These are phyloP conservation scores for Musa balbisiana DNA, from an alignment of 202 grass and related monocot species.

Conservation along the genomic window DNA sequence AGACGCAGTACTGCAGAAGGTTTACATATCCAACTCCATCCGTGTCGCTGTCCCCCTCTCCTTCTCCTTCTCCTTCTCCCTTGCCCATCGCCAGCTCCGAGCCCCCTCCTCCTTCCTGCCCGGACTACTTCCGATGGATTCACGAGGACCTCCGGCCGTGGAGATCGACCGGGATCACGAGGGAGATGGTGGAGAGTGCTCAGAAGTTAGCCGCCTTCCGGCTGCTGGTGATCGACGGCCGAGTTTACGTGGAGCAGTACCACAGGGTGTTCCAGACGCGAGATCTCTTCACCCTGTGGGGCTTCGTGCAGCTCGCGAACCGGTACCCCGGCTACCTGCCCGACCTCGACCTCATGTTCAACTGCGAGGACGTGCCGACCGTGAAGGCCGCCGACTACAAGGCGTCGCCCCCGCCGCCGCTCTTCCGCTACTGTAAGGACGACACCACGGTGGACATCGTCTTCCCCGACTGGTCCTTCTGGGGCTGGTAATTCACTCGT, in stretches of 20 bases:
- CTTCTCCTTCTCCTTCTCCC: neutral
- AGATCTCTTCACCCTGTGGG: constrained; percentile 78
- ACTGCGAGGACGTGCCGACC: constrained; percentile 60
- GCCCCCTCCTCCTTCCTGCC: constrained; percentile 41
- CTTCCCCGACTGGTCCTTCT: constrained; percentile 97
- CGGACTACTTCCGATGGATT: constrained; percentile 85
- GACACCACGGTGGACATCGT: constrained; percentile 56
- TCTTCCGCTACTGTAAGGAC: constrained; percentile 74
- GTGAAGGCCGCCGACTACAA: constrained; percentile 42
- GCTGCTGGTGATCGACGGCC: constrained; percentile 44
- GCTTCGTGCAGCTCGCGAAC: constrained; percentile 75
- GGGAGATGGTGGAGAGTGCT: constrained; percentile 50
- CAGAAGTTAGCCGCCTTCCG: constrained; percentile 50
- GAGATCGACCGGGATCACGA: constrained; percentile 51
- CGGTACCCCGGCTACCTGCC: constrained; percentile 64
- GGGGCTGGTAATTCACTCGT: constrained; percentile 16
- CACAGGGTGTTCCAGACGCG: constrained; percentile 65
- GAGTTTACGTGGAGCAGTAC: constrained; percentile 46
- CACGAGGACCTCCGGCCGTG: constrained; percentile 82
- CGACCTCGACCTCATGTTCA: constrained; percentile 89
- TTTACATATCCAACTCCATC: too few species aligned
- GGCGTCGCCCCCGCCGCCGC: constrained; percentile 36
- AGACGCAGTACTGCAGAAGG: neutral
- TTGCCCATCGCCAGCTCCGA: neutral
- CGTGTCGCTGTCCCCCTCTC: neutral